Conservation (phyloP, 1,284 basidiomycete genomes). For the Thecaphora thlaspeos region DNA sequence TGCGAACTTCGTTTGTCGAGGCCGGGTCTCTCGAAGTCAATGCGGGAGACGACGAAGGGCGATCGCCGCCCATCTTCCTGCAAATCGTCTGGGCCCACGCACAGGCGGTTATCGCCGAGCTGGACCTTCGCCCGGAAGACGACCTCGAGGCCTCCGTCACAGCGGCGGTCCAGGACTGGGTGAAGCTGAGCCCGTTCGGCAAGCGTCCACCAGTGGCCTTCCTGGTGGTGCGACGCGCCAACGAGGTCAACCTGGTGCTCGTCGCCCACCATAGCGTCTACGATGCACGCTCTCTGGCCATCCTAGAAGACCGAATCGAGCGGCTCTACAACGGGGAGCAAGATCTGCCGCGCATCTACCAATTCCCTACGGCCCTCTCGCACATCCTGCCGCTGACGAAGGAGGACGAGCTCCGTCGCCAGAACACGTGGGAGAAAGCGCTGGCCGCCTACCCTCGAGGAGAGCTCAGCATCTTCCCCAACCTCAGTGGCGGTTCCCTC, state of each 20-base stretch:
- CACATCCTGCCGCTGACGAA: slow-evolving; percentile 34
- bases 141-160: slow-evolving; percentile 12
- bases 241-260: slow-evolving; percentile 14
- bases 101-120: slow-evolving; percentile 4
- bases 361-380: slow-evolving; percentile 33
- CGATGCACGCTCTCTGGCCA: slow-evolving; percentile 41
- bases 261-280: slow-evolving; percentile 48
- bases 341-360: slow-evolving; percentile 6
- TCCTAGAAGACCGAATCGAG: slow-evolving; percentile 36
- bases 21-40: slow-evolving; percentile 15
- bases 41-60: slow-evolving; percentile 6
- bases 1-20: slow-evolving; percentile 47
- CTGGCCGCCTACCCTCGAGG: slow-evolving; percentile 23
- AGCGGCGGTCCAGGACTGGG: slow-evolving; percentile 1
- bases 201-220: slow-evolving; percentile 21
- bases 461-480: slow-evolving; percentile 22
- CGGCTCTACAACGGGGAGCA: slow-evolving; percentile 7
- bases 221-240: slow-evolving; percentile 16
- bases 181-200: slow-evolving; percentile 16
- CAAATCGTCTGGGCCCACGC: slow-evolving; percentile 28
- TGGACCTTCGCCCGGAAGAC: slow-evolving; percentile 4
- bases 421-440: slow-evolving; percentile 19
- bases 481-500: slow-evolving; percentile 7
- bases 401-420: slow-evolving; percentile 11
- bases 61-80: slow-evolving; percentile 29